phyloP scores from a whole-genome alignment of 2,329 filamentous ascomycete genomes.

The Penicillium rolfsii region DNA sequence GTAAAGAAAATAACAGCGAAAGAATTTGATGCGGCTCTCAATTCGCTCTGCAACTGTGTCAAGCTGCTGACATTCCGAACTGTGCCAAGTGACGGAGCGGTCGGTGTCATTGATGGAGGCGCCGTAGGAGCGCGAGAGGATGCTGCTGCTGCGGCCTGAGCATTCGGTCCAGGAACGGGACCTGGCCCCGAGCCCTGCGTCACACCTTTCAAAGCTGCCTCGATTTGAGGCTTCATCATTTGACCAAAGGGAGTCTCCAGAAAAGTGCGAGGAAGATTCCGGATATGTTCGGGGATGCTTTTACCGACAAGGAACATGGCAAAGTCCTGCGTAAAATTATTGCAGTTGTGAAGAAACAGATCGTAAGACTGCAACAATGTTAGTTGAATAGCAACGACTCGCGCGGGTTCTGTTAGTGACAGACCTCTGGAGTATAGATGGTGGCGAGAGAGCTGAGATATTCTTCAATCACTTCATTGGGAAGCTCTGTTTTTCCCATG shows the following conservation, averaged over 20 bases:
- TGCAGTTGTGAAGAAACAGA: slow-evolving; percentile 89
- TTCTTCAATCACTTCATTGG: slow-evolving; percentile 79
- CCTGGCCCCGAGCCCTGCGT: slow-evolving; percentile 59
- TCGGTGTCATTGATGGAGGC: slow-evolving; percentile 20
- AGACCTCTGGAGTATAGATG: slow-evolving; percentile 78
- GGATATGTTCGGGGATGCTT: slow-evolving; percentile 85
- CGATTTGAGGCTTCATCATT: slow-evolving; percentile 79
- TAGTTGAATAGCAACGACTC: slow-evolving; percentile 1
- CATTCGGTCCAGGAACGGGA: slow-evolving; percentile 24
- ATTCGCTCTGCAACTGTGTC: slow-evolving; percentile 62
- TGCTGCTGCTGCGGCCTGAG: slow-evolving; percentile 13
- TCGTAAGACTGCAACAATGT: slow-evolving; percentile 71
- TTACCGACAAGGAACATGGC: slow-evolving; percentile 85
- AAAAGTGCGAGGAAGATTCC: slow-evolving; percentile 80
- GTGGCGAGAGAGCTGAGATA: slow-evolving; percentile 82
- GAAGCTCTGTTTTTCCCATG: slow-evolving; percentile 77
- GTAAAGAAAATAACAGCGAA: slow-evolving; percentile 92
- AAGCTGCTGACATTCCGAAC: slow-evolving; percentile 67
- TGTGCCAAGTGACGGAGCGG: slow-evolving; percentile 38
- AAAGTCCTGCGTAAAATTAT: slow-evolving; percentile 95
- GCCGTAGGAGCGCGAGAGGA: slow-evolving; percentile 21
- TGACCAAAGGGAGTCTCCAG: slow-evolving; percentile 84
- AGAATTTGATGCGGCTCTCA: slow-evolving; percentile 64
- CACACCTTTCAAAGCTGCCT: slow-evolving; percentile 64
- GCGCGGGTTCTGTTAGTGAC: slow-evolving; percentile 5